phyloP scores from a whole-genome alignment of 2,329 filamentous ascomycete species.

The Hymenoscyphus repandus region DNA sequence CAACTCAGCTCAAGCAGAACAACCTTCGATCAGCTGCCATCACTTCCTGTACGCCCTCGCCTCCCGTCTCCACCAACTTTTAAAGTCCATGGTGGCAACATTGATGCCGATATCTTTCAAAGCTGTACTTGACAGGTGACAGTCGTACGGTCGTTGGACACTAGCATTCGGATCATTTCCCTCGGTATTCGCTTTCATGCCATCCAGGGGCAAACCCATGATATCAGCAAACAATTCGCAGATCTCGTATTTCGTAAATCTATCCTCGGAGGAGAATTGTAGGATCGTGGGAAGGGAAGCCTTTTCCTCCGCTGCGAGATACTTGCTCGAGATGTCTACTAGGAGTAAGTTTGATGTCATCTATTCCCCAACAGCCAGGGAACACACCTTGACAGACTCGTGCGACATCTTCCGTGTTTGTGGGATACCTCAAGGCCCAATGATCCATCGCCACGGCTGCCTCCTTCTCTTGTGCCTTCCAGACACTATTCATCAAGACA shows the following conservation, averaged over 20 bases:
- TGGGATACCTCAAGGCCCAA: conserved; percentile 79
- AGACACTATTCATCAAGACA: conserved; percentile 68
- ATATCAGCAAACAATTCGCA: conserved; percentile 73
- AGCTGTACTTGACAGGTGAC: conserved; percentile 73
- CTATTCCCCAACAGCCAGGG: not conserved
- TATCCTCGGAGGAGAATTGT: conserved; percentile 83
- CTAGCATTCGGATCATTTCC: conserved; percentile 66
- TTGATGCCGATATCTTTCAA: conserved; percentile 70
- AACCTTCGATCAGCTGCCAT: not conserved
- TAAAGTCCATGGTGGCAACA: conserved; percentile 69
- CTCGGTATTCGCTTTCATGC: conserved; percentile 64
- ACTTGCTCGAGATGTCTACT: conserved; percentile 65
- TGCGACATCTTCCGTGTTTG: conserved; percentile 82
- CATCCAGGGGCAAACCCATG: conserved; percentile 65
- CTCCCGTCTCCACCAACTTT: conserved; percentile 72
- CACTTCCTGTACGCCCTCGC: conserved; percentile 47
- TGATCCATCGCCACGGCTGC: conserved; percentile 73
- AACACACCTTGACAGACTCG: conserved; percentile 64
- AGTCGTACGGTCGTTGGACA: conserved; percentile 80
- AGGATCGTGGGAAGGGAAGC: conserved; percentile 61
- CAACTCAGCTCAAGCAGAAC: not conserved
- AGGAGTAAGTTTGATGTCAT: not conserved
- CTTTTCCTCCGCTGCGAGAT: conserved; percentile 47
- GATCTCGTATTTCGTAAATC: conserved; percentile 86
- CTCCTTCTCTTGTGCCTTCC: conserved; percentile 63